Evolutionary conservation across 768 basidiomycete genomes (phyloP).

Genomic region (Mycena olivaceomarginata): DNA sequence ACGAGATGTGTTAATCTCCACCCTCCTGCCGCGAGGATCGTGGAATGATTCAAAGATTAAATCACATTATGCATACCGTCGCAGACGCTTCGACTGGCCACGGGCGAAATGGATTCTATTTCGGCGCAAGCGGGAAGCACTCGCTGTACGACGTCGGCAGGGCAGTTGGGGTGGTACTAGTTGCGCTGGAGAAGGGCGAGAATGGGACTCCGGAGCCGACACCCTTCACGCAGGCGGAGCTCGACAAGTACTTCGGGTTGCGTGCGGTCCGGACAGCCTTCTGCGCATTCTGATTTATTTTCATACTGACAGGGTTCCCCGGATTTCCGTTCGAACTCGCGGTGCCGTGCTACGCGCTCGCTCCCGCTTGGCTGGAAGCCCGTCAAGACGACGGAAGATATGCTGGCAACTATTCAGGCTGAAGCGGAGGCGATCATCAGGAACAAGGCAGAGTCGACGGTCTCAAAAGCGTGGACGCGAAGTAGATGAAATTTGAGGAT

Average conservation of each 20-base stretch:
- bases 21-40: too few relatives aligned
- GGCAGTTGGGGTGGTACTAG: constrained; percentile 61
- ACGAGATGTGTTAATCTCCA: too few relatives aligned
- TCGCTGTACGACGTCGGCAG: constrained; percentile 63
- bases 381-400: constrained; percentile 39
- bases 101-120: constrained; percentile 73
- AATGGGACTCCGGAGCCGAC: constrained; percentile 60
- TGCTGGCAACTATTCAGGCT: constrained; percentile 41
- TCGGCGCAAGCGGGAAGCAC: constrained; percentile 71
- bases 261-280: constrained; percentile 12
- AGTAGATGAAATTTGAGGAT: too few relatives aligned
- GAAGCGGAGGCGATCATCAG: constrained; percentile 28
- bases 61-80: constrained; percentile 37
- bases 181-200: constrained; percentile 59
- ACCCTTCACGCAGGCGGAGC: constrained; percentile 66
- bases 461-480: too few relatives aligned
- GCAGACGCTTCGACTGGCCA: constrained; percentile 57
- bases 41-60: too few relatives aligned
- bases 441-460: not conserved
- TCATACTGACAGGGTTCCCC: not conserved
- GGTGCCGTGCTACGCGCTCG: constrained; percentile 46
- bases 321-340: constrained; percentile 50
- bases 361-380: constrained; percentile 53
- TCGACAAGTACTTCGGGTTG: constrained; percentile 63
- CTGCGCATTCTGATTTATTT: too few relatives aligned